Base-by-base conservation (phyloP, 2,329 filamentous ascomycete species). In the Huntiella omanensis region DNA sequence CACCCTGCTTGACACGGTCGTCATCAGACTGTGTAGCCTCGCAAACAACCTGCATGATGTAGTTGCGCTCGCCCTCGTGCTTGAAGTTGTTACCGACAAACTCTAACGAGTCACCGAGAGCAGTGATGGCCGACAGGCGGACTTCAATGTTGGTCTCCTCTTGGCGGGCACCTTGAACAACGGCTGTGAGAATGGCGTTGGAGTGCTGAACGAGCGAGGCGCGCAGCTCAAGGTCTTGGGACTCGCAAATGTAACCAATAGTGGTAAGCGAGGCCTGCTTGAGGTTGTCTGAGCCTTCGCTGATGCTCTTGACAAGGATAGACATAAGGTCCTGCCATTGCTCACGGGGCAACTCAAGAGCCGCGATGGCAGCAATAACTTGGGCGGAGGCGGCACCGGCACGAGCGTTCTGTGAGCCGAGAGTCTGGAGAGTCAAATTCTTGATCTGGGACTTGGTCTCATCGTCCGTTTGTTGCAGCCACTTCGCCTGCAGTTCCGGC, bases 1-100 rank as follows among this genome's bases (percentile, higher is more conserved):
- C 84, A 51, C 86, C 87, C 61, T 94, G 85, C 64, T 96, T 87
- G 62, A 98, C 92, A 59, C 86, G 77, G 49, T 74, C 75, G 62
- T 98, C 91, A 1, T 82, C 72, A 55, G 88, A 86, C 67, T 98
- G 91, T 47, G 91, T 98, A 55, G 91, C 91, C 69, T 98, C 91
- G 66, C 91, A 98, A 57, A 98, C 85, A 54, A 98, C 91, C 69
- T 98, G 91, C 91, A 98, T 98, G 59, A 98, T 98, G 70, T 96
- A 98, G 69, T 98, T 98, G 55, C 91, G 80, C 71, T 98, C 91
- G 57, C 88, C 91, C 65, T 98, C 91, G 58, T 96, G 91, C 65
- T 95, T 92, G 64, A 98, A 98, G 68, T 98, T 98, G 66, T 85
- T 92, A 54, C 86, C 77, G 49, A 98, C 88, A 58, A 98, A 98